These are phyloP conservation scores for Alternaria gansuensis DNA, from an alignment of 2,329 filamentous ascomycete species.

Conservation along the genomic window DNA sequence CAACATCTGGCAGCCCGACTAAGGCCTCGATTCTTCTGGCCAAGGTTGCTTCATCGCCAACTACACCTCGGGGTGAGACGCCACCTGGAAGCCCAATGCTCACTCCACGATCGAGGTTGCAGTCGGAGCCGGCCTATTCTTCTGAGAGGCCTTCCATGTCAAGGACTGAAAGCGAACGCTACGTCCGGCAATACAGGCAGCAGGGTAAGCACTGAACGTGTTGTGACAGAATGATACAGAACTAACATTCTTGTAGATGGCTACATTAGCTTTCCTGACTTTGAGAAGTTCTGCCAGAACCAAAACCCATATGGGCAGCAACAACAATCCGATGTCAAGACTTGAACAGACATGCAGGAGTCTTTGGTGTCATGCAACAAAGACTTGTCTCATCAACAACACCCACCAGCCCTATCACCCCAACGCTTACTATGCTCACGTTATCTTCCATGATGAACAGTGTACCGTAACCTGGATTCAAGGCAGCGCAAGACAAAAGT, in stretches of 20 bases:
- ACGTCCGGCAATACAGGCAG: constrained; percentile 49
- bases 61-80: constrained; percentile 51
- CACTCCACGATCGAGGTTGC: constrained; percentile 42
- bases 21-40: constrained; percentile 56
- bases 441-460: constrained; percentile 4
- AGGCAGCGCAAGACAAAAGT: constrained; percentile 5
- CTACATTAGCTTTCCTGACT: constrained; percentile 78
- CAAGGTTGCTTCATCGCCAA: constrained; percentile 55
- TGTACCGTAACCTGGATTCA: constrained; percentile 2
- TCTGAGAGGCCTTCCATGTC: constrained; percentile 46
- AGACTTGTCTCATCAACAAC: constrained; percentile 12
- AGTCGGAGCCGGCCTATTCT: constrained; percentile 40
- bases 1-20: constrained; percentile 52
- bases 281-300: constrained; percentile 69
- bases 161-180: constrained; percentile 52
- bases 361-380: constrained; percentile 14
- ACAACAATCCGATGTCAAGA: constrained; percentile 43
- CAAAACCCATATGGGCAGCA: constrained; percentile 45
- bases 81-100: constrained; percentile 43
- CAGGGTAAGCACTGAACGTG: constrained; percentile 44
- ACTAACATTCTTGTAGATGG: constrained; percentile 54
- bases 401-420: constrained; percentile 19
- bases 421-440: constrained; percentile 17
- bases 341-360: constrained; percentile 35
- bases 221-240: background rate